Conservation (phyloP, 106 monocot genomes). For the Hemerocallis citrina region DNA sequence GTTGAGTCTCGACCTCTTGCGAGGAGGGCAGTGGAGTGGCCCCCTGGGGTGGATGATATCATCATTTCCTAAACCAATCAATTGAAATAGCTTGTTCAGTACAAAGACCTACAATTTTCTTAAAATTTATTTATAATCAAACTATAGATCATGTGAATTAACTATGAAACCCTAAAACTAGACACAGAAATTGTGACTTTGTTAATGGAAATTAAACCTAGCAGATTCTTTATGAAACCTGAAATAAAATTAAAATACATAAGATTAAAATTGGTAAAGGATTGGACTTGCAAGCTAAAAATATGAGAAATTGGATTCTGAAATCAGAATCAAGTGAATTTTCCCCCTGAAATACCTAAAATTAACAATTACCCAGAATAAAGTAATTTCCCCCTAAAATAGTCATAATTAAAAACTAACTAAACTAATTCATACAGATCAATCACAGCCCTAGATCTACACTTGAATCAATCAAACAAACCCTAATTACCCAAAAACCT, state of each 20-base stretch:
- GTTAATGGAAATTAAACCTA: no score
- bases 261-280: no score
- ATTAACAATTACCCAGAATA: background rate
- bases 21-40: conserved; percentile 3
- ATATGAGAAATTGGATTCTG: no score
- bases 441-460: background rate
- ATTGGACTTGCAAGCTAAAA: no score
- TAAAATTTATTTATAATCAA: background rate
- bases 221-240: no score
- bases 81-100: background rate
- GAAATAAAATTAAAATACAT: no score
- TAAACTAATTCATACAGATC: background rate
- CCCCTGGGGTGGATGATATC: conserved; percentile 5
- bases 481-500: background rate
- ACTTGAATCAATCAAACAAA: background rate
- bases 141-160: no score
- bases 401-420: background rate
- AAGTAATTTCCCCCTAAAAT: background rate
- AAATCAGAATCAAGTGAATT: background rate
- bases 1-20: conserved; percentile 7
- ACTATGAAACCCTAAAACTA: no score
- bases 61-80: conserved; percentile 4
- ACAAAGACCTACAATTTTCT: background rate
- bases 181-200: no score
- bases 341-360: background rate